phyloP scores from a whole-genome alignment of 371 early-diverging fungal species.

The Dichotomocladium elegans region DNA sequence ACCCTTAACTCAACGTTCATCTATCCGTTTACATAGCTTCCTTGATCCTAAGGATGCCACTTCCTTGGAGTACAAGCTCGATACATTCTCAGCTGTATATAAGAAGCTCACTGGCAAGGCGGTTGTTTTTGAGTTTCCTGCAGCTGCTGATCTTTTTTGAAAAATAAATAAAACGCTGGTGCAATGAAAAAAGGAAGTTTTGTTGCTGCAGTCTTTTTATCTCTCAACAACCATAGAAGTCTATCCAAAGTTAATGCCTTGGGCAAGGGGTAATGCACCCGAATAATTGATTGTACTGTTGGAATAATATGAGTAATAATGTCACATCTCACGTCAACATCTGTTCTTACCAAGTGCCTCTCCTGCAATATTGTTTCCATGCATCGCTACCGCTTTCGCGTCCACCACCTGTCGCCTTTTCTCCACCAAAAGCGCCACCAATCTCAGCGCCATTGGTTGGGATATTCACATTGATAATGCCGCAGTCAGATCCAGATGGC shows the following conservation, averaged over 20 bases:
- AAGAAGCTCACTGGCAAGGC: slow-evolving; percentile 96
- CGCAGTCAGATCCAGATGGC: slow-evolving; percentile 92
- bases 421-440: slow-evolving; percentile 97
- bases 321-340: neutral
- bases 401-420: slow-evolving; percentile 97
- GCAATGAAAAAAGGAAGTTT: slow-evolving; percentile 42
- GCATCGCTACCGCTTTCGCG: slow-evolving; percentile 92
- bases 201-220: too few species aligned
- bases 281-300: slow-evolving; percentile 87
- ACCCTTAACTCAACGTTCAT: too few species aligned
- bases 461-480: slow-evolving; percentile 96
- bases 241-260: slow-evolving; percentile 95
- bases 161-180: neutral
- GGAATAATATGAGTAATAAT: slow-evolving; percentile 38
- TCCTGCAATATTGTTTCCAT: slow-evolving; percentile 91
- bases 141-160: slow-evolving; percentile 27
- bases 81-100: slow-evolving; percentile 95
- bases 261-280: slow-evolving; percentile 91
- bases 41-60: slow-evolving; percentile 96
- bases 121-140: slow-evolving; percentile 94
- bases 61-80: slow-evolving; percentile 96
- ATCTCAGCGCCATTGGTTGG: slow-evolving; percentile 98
- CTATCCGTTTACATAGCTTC: slow-evolving; percentile 51
- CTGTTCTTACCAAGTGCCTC: slow-evolving; percentile 55
- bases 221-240: too few species aligned